phyloP scores from a whole-genome alignment of 1,284 basidiomycete species.

The Earliella scabrosa region DNA sequence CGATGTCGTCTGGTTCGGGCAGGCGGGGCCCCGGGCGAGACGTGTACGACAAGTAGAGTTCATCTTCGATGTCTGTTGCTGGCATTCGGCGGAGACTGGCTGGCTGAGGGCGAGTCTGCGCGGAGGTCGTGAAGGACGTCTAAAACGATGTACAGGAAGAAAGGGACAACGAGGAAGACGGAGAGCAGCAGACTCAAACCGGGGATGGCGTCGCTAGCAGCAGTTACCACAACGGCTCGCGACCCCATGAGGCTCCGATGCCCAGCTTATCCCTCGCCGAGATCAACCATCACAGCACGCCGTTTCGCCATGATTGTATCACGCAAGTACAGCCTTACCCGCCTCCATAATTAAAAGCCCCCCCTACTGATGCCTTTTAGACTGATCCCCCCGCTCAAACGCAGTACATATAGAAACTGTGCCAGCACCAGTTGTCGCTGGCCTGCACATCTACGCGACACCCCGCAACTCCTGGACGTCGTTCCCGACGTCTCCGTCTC shows the following conservation, averaged over 20 bases:
- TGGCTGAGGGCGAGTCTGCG: constrained; percentile 8
- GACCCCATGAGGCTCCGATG: constrained; percentile 23
- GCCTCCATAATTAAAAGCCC: constrained; percentile 14
- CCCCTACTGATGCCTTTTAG: background rate
- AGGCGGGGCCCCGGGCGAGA: constrained; percentile 8
- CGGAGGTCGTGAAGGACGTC: constrained; percentile 13
- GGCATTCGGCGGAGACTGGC: constrained; percentile 19
- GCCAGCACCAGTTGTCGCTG: no score
- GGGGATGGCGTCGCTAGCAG: constrained; percentile 21
- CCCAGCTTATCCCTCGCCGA: constrained; percentile 16
- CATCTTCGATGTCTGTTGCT: constrained; percentile 17
- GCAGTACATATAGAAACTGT: no score
- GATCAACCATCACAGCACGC: constrained; percentile 24
- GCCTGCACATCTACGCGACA: no score
- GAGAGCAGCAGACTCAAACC: constrained; percentile 11
- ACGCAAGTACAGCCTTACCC: constrained; percentile 18
- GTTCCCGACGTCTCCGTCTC: no score
- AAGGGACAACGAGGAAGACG: constrained; percentile 24
- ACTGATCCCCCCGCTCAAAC: background rate
- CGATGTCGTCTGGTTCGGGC: constrained; percentile 10
- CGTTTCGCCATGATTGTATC: constrained; percentile 23
- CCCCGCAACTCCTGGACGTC: no score
- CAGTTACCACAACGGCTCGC: constrained; percentile 19
- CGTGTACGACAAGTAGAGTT: constrained; percentile 20
- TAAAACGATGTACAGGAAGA: constrained; percentile 19